Percentiles rank a stretch among this genome's conserved stretches.
These are phyloP conservation scores for Hypholoma sublateritium DNA, from an alignment of 768 basidiomycete species.

Conservation along the genomic window DNA sequence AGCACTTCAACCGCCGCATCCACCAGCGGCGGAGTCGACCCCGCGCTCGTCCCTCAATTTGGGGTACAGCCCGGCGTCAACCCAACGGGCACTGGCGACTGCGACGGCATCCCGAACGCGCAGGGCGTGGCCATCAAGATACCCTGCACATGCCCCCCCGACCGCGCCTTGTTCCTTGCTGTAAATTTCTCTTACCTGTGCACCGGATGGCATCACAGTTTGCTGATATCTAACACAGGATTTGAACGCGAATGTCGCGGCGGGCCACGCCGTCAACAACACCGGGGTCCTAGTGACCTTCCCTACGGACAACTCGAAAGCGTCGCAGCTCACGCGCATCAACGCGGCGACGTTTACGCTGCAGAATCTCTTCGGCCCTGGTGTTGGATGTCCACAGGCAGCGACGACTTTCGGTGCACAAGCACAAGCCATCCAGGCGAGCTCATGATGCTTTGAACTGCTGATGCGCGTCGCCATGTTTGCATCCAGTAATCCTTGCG, in stretches of 20 bases:
- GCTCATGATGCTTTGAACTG: not conserved
- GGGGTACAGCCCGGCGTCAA: slow-evolving; percentile 56
- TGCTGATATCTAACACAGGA: slow-evolving; percentile 14
- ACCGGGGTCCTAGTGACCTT: slow-evolving; percentile 57
- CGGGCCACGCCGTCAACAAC: slow-evolving; percentile 66
- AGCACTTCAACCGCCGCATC: slow-evolving; percentile 14
- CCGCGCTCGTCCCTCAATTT: slow-evolving; percentile 57
- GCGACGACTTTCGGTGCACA: slow-evolving; percentile 60
- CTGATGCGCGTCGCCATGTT: not conserved
- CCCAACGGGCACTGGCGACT: slow-evolving; percentile 71
- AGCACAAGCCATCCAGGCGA: slow-evolving; percentile 27
- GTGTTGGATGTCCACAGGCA: slow-evolving; percentile 65
- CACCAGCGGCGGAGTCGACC: slow-evolving; percentile 42
- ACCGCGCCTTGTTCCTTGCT: slow-evolving; percentile 15
- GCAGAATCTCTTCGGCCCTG: slow-evolving; percentile 73
- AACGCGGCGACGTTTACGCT: slow-evolving; percentile 61
- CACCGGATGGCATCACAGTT: no score
- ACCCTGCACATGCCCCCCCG: slow-evolving; percentile 46
- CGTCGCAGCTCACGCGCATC: slow-evolving; percentile 55
- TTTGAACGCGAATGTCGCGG: slow-evolving; percentile 55
- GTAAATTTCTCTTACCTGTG: not conserved
- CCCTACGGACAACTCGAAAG: slow-evolving; percentile 57
- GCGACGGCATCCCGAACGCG: slow-evolving; percentile 58
- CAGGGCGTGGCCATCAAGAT: slow-evolving; percentile 57
- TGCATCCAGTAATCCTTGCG: not conserved